Evolutionary conservation across 257 asterid genomes (phyloP), one percentile per base, ranked within the genome.

Genomic region (Salvia rosmarinus): DNA sequence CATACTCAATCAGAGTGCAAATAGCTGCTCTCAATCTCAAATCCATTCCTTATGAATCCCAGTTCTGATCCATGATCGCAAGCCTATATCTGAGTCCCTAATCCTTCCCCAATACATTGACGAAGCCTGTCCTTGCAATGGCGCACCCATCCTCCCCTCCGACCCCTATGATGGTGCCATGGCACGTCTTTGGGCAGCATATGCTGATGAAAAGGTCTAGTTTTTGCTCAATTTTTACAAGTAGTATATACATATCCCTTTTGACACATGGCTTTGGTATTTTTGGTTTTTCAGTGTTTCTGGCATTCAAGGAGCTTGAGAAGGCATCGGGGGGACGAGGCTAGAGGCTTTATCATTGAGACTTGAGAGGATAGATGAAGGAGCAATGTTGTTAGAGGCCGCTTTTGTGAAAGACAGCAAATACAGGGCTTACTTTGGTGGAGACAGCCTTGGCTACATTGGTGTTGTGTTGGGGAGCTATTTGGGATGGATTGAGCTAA

Each of bases 381-480:
- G 90, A 0, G 30, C 80, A 9, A 75, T 19, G 11, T 32, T 86
- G 34, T 28, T 90, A 83, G 92, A 90, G 55, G 89, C 74, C 62
- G 95, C 83, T 14, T 87, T 84, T 61, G 75, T 39, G n/a, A 82
- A 75, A 62, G 62, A 80, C 67, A 77, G 87, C 86, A 86, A 84
- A 63, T 95, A 87, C 12, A 81, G 81, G 11, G 67, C 39, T 6
- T 87, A 78, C 64, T 90, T 83, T 32, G 86, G 90, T 11, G 91
- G 88, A 37, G 90, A 88, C 12, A 75, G 39, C 12, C 75, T 85
- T 43, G 95, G 95, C 4, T 86, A 67, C 67, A 19, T 88, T 35
- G 96, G 87, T 78, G 70, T 86, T 49, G 90, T 84, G 5, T 74
- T 87, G n/a, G 96, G 96, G 1, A 52, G 86, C 64, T 82, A 46